Conservation (phyloP, 2,329 filamentous ascomycete genomes). For the Fusarium algeriense region DNA sequence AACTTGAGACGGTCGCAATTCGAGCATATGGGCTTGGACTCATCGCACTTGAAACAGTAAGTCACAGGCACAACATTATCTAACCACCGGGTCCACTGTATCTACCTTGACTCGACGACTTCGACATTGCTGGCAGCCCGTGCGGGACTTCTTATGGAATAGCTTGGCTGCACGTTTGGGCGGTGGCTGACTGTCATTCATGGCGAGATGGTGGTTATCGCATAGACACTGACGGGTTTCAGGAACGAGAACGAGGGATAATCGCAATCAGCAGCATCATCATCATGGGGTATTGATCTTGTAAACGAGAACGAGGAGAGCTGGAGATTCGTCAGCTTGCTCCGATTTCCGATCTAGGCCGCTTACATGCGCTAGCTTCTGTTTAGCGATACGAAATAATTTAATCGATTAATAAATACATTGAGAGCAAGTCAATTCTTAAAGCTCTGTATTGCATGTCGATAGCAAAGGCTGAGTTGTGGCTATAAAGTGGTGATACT, state of each 20-base stretch:
- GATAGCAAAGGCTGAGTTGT: not conserved
- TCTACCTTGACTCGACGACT: slow-evolving; percentile 15
- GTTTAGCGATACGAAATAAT: not conserved
- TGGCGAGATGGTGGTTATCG: not conserved
- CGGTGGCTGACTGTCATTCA: not conserved
- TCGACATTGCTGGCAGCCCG: slow-evolving; percentile 11
- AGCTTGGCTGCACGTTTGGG: slow-evolving; percentile 10
- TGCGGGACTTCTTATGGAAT: slow-evolving; percentile 18
- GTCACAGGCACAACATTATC: not conserved
- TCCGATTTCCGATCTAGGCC: not conserved
- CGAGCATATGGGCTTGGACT: not conserved
- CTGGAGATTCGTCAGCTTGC: not conserved
- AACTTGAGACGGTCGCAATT: slow-evolving; percentile 1
- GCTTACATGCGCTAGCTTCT: not conserved
- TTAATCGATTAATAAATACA: not conserved
- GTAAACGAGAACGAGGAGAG: not conserved
- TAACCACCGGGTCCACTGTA: too few species aligned
- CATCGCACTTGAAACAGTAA: slow-evolving; percentile 10
- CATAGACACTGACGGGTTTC: not conserved
- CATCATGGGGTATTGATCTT: too few species aligned
- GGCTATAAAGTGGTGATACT: not conserved
- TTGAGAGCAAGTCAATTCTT: not conserved
- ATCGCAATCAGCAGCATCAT: too few species aligned
- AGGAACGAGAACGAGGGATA: slow-evolving; percentile 18
- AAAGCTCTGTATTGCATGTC: not conserved